Evolutionary conservation across 805 yeast genomes (phyloP), one percentile per base, ranked within the genome.

Genomic region (Candida koratica): DNA sequence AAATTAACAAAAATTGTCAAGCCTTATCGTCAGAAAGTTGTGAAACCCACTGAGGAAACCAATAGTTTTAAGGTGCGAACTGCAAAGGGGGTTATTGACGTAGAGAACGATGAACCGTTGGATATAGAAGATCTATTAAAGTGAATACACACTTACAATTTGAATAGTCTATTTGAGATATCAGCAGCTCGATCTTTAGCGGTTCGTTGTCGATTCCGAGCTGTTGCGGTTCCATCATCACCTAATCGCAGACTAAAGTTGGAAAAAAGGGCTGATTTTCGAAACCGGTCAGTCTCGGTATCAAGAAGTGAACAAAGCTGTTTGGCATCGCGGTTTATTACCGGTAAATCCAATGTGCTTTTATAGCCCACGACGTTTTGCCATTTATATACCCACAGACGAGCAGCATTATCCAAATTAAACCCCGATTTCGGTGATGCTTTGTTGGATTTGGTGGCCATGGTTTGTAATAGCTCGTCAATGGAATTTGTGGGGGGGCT

Each of bases 401-500:
- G 58, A 0, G 95, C 87, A 32, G 77, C 70, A 1, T 83, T 84
- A 14, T 60, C 53, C 37, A 79, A 78, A 52, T 78, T 80, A 37
- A 58, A 70, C 6, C 60, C 38, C 2, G 58, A 61, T 20, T 60
- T 66, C 33, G 56, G 52, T 8, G 60, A 58, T 7, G 67, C 48
- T 34, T 58, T 61, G 5, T 58, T 56, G 17, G 67, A 55, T 13
- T 55, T 55, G 37, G 55, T 61, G 9, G 79, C 77, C 6, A 81
- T 64, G 11, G 68, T 60, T 30, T 53, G 52, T 22, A 86, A 55
- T 14, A 87, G 62, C 39, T 68, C 75, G 37, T 74, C 69, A 2
- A 87, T 66, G 44, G 80, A 74, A 54, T 88, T 88, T 0, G 95
- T 85, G 1, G 95, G 95, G 20, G 64, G 60, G 7, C 61, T 55